A percentile compares a stretch with the other conserved stretches of the same genome.
Conservation (phyloP, 257 asterid species). For the Lithospermum erythrorhizon region DNA sequence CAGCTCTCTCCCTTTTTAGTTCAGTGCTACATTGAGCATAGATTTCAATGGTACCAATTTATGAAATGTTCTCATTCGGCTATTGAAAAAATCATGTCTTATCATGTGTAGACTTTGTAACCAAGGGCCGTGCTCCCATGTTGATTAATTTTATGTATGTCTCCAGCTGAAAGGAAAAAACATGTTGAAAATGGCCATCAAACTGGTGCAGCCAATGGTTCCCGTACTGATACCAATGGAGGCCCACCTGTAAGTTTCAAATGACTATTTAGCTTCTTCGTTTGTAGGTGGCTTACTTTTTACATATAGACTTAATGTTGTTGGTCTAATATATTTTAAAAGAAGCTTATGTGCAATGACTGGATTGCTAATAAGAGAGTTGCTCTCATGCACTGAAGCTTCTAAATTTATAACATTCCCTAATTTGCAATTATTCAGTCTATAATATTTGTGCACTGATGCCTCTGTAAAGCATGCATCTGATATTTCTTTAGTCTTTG, state of each 20-base stretch:
- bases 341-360: not conserved
- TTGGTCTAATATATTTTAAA: not conserved
- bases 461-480: not conserved
- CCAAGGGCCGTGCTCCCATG: not conserved
- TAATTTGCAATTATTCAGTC: no score
- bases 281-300: not conserved
- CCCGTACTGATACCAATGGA: constrained; percentile 68
- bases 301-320: not conserved
- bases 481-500: not conserved
- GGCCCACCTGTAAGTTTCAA: constrained; percentile 62
- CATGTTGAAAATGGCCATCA: constrained; percentile 58
- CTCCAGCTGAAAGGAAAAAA: constrained; percentile 64
- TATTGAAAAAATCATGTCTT: not conserved
- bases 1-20: no score
- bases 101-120: not conserved
- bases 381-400: not conserved
- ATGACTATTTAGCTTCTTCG: not conserved
- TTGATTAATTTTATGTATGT: not conserved
- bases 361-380: not conserved
- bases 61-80: not conserved
- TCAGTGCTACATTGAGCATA: not conserved
- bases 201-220: constrained; percentile 50
- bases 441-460: not conserved
- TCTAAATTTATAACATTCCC: no score
- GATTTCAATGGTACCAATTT: not conserved